Evolutionary conservation across 306 rosid genomes (phyloP), one percentile per base, ranked within the genome.

Genomic region (Sphenostylis stenocarpa): DNA sequence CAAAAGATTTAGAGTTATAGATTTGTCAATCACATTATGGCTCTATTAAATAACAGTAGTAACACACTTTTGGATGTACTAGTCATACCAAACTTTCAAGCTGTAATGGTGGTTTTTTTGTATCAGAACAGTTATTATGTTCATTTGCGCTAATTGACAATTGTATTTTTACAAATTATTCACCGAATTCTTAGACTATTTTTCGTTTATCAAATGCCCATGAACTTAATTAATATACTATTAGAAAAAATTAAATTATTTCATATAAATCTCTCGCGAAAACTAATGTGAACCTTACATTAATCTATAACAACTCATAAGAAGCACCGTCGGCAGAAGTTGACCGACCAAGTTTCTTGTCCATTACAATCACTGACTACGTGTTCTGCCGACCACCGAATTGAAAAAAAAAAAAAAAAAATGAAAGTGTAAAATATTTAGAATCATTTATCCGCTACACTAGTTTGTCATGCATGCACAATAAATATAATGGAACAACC

Each of bases 351-450:
- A 72, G 41, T 72, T 34, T 82, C 34, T 0, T 26, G 43, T 64
- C 76, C 62, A 49, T 45, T 34, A 53, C 51, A 49, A 63, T 61
- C 64, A 82, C 68, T 51, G 53, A 77, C 66, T 45, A 16, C 23
- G 72, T 60, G 53, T 19, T 36, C 48, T 29, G 69, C 83, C 83
- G 80, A 78, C 83, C 73, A 65, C 67, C 72, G n/a, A 72, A 72
- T 21, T 48, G 45, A 24, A 20, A 33, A 75, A 62, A 17, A n/a
- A 24, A 20, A 33, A 75, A 62, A 64, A 29, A 16, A 7, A 0
- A 6, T 36, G 12, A 19, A 34, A 34, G 24, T 9, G 16, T 11
- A 9, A 34, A 52, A 29, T 15, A 47, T 10, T 9, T 7, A 36
- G 31, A 17, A 51, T 38, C 61, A 19, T 77, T 43, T 56, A 10